phyloP scores from a whole-genome alignment of 345 rosid genomes.

The Erucastrum elatum region DNA sequence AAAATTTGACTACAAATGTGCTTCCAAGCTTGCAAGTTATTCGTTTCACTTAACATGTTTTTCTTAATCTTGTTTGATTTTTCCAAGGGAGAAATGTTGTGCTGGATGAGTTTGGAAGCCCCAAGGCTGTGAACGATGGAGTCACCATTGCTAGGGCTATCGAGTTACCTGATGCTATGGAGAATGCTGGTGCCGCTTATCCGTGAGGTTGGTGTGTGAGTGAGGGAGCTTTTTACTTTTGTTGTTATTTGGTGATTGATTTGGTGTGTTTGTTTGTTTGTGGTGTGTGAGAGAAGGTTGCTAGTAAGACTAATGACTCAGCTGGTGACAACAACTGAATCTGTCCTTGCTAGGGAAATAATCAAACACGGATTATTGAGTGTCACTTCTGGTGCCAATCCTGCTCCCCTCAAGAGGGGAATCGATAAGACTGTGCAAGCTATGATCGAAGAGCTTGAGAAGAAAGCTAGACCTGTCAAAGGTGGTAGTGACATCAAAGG shows the following conservation, averaged over 20 bases:
- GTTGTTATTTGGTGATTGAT: background rate
- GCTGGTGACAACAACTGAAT: slow-evolving; percentile 99
- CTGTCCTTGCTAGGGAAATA: slow-evolving; percentile 90
- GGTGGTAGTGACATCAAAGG: slow-evolving; percentile 91
- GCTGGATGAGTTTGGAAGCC: slow-evolving; percentile 85
- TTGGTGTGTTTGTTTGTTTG: background rate
- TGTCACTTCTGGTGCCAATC: slow-evolving; percentile 95
- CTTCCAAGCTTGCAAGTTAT: too few species aligned
- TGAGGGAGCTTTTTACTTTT: background rate
- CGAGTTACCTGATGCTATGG: slow-evolving; percentile 88
- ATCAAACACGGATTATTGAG: slow-evolving; percentile 80
- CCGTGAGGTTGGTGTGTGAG: slow-evolving; percentile 68
- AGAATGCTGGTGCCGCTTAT: slow-evolving; percentile 99
- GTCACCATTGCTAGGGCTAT: slow-evolving; percentile 84
- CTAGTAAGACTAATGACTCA: slow-evolving; percentile 95
- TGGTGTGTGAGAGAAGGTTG: slow-evolving; percentile 56
- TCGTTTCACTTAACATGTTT: too few species aligned
- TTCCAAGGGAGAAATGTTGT: slow-evolving; percentile 91
- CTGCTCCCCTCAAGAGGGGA: slow-evolving; percentile 84
- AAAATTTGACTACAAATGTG: too few species aligned
- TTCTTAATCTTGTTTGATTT: background rate
- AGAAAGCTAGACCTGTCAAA: slow-evolving; percentile 78
- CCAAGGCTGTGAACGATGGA: background rate
- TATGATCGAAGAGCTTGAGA: slow-evolving; percentile 78
- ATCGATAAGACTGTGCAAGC: slow-evolving; percentile 83